These are phyloP conservation scores for Diutina pseudorugosa DNA, from an alignment of 1,139 yeast species.

Conservation along the genomic window DNA sequence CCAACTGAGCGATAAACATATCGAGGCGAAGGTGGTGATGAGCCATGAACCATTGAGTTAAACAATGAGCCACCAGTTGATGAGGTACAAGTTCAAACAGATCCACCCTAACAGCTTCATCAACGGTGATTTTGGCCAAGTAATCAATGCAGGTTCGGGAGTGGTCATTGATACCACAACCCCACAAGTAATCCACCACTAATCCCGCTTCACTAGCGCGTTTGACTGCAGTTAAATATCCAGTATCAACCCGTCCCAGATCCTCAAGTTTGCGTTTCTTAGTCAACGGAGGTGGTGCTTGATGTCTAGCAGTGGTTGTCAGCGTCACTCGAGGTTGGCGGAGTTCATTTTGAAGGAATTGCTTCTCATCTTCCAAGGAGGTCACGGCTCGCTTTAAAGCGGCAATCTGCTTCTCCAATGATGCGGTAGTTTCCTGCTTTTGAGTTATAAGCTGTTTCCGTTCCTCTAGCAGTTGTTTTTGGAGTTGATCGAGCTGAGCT, in stretches of 20 bases:
- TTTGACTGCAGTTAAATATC: conserved; percentile 1
- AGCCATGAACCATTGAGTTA: conserved; percentile 26
- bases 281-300: neutral
- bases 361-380: conserved; percentile 57
- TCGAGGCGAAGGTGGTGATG: conserved; percentile 34
- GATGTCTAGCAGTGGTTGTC: neutral
- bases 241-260: neutral
- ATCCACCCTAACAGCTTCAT: conserved; percentile 10
- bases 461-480: conserved; percentile 31
- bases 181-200: conserved; percentile 26
- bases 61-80: conserved; percentile 20
- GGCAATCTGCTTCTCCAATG: conserved; percentile 29
- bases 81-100: conserved; percentile 18
- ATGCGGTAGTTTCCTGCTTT: conserved; percentile 17
- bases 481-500: conserved; percentile 44
- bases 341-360: conserved; percentile 41
- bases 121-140: conserved; percentile 35
- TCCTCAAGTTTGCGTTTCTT: neutral
- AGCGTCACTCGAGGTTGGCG: conserved; percentile 11
- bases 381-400: conserved; percentile 34
- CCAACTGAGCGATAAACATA: conserved; percentile 25
- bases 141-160: conserved; percentile 34
- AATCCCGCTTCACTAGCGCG: conserved; percentile 18
- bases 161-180: conserved; percentile 37
- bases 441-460: conserved; percentile 27